Evolutionary conservation across 2,329 filamentous ascomycete genomes (phyloP).

Genomic region (Pyrenophora tritici-repentis): DNA sequence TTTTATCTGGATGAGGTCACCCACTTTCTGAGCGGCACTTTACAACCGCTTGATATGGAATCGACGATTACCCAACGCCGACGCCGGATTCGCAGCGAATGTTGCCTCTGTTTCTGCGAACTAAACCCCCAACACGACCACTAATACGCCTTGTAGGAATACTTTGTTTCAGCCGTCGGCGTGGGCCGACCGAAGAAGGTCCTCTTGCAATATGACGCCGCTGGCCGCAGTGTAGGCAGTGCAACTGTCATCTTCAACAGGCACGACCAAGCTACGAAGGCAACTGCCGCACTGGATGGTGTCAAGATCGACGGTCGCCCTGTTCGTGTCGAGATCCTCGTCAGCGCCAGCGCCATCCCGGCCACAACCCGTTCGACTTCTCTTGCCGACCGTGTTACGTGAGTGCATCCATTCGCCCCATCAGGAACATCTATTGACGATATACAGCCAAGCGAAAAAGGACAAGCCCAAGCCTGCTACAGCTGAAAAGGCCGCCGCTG

Average conservation of each 20-base stretch:
- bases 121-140: conserved; percentile 50
- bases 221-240: conserved; percentile 87
- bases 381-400: conserved; percentile 83
- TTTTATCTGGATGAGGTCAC: conserved; percentile 22
- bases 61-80: conserved; percentile 26
- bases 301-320: conserved; percentile 86
- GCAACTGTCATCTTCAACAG: conserved; percentile 87
- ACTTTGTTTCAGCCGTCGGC: conserved; percentile 85
- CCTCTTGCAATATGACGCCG: conserved; percentile 89
- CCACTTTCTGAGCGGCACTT: conserved; percentile 35
- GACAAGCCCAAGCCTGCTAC: conserved; percentile 72
- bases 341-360: conserved; percentile 75
- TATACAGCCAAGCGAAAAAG: conserved; percentile 65
- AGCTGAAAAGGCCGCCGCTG: conserved; percentile 67
- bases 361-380: conserved; percentile 69
- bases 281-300: conserved; percentile 82
- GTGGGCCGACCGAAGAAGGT: conserved; percentile 91
- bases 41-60: conserved; percentile 30
- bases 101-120: conserved; percentile 36
- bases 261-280: conserved; percentile 80
- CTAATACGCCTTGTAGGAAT: conserved; percentile 87
- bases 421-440: conserved; percentile 10
- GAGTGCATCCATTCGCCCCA: conserved; percentile 46
- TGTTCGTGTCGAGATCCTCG: conserved; percentile 94
- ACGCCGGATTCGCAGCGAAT: conserved; percentile 30